Evolutionary conservation across 2,329 filamentous ascomycete species (phyloP).

Genomic region (Colletotrichum eremochloae): DNA sequence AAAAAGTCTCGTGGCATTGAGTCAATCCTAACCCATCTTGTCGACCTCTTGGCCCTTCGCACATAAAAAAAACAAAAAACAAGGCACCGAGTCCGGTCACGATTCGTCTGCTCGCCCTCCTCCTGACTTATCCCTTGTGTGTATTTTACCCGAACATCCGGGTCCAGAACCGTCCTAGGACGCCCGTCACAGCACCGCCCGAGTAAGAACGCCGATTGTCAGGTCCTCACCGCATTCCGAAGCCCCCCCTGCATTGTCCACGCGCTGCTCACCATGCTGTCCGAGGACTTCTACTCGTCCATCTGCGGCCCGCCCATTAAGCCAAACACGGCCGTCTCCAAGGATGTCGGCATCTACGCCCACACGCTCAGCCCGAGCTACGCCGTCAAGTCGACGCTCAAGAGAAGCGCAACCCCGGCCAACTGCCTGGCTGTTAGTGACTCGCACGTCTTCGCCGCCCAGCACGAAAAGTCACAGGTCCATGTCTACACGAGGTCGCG

Average conservation of each 20-base stretch:
- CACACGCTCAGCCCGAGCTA: conserved; percentile 85
- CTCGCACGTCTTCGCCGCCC: conserved; percentile 90
- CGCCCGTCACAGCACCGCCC: conserved; percentile 12
- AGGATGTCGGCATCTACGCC: conserved; percentile 89
- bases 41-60: conserved; percentile 11
- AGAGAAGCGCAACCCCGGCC: conserved; percentile 87
- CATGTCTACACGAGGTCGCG: conserved; percentile 90
- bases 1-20: conserved; percentile 24
- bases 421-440: conserved; percentile 85
- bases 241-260: not conserved
- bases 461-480: conserved; percentile 90
- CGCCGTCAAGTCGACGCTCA: conserved; percentile 83
- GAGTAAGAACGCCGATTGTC: conserved; percentile 11
- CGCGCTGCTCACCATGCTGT: conserved; percentile 61
- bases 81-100: conserved; percentile 12
- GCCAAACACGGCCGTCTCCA: conserved; percentile 73
- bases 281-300: conserved; percentile 71
- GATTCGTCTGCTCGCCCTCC: conserved; percentile 7
- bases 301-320: conserved; percentile 69
- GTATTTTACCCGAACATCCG: conserved; percentile 2
- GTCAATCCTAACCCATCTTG: conserved; percentile 7
- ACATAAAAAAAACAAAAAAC: not conserved
- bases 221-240: conserved; percentile 12
- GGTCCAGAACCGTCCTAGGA: conserved; percentile 28
- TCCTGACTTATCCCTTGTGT: conserved; percentile 25